A percentile compares a stretch with the other conserved stretches of the same genome.
Evolutionary conservation across 1,284 basidiomycete genomes (phyloP).

Genomic region (Boletus semigastroideus): DNA sequence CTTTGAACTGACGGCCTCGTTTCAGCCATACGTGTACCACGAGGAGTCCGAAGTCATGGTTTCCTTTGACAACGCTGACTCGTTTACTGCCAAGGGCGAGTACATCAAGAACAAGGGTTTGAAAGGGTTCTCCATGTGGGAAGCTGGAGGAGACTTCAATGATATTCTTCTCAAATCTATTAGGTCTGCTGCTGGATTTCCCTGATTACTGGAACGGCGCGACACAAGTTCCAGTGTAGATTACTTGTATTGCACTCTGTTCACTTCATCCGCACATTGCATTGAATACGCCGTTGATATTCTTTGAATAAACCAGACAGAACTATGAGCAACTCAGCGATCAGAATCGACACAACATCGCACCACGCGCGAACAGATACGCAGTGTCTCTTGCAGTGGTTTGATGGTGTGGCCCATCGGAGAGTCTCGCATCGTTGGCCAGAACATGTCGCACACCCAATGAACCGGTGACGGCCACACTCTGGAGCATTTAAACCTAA

Average conservation of each 20-base stretch:
- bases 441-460: no score
- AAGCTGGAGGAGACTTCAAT: slow-evolving; percentile 53
- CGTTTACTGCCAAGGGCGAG: slow-evolving; percentile 56
- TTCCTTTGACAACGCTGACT: slow-evolving; percentile 39
- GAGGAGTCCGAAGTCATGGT: slow-evolving; percentile 37
- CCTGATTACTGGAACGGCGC: not conserved
- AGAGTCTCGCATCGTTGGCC: no score
- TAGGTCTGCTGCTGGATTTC: slow-evolving; percentile 40
- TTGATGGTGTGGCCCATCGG: no score
- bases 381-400: no score
- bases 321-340: no score
- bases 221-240: not conserved
- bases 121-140: slow-evolving; percentile 60
- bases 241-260: not conserved
- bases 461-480: no score
- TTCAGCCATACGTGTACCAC: slow-evolving; percentile 49
- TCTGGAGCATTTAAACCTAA: no score
- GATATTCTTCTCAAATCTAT: slow-evolving; percentile 54
- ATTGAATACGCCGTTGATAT: no score
- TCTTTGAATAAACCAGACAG: no score
- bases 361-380: no score
- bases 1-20: not conserved
- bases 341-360: no score
- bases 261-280: no score
- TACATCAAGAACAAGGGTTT: slow-evolving; percentile 48